A percentile compares a stretch with the other conserved stretches of the same genome.
Conservation (phyloP, 441 rosid species). For the Kokia cookei region DNA sequence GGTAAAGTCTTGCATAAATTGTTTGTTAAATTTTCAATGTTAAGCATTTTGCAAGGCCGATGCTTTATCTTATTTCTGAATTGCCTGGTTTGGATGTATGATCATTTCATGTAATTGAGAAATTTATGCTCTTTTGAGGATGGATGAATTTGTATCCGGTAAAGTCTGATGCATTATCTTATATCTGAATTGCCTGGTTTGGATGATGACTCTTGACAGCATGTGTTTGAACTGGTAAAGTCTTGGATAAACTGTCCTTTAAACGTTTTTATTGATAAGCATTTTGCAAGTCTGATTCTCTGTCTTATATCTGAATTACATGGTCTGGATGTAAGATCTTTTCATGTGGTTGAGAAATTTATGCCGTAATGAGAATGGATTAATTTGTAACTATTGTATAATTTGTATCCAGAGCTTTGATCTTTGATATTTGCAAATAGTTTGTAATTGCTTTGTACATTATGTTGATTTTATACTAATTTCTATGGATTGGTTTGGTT, state of each 20-base stretch:
- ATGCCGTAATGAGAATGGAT: neutral
- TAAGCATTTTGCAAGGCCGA: conserved; percentile 8
- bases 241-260: conserved; percentile 4
- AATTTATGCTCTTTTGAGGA: neutral
- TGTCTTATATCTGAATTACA: neutral
- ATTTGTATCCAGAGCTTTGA: neutral
- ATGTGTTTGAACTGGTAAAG: conserved; percentile 67
- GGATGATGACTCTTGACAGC: conserved; percentile 47
- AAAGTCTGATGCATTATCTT: conserved; percentile 1
- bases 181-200: neutral
- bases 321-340: neutral
- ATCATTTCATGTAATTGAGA: neutral
- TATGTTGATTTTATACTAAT: neutral
- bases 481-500: neutral
- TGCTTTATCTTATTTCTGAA: neutral
- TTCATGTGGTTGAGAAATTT: neutral
- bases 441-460: neutral
- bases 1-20: conserved; percentile 41
- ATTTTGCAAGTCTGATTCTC: conserved; percentile 6
- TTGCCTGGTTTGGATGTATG: neutral
- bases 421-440: neutral
- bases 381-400: neutral
- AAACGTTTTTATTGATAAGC: neutral
- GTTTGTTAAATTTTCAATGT: neutral
- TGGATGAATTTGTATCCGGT: neutral